phyloP scores from a whole-genome alignment of 306 rosid genomes.

The Dalbergia cultrata region DNA sequence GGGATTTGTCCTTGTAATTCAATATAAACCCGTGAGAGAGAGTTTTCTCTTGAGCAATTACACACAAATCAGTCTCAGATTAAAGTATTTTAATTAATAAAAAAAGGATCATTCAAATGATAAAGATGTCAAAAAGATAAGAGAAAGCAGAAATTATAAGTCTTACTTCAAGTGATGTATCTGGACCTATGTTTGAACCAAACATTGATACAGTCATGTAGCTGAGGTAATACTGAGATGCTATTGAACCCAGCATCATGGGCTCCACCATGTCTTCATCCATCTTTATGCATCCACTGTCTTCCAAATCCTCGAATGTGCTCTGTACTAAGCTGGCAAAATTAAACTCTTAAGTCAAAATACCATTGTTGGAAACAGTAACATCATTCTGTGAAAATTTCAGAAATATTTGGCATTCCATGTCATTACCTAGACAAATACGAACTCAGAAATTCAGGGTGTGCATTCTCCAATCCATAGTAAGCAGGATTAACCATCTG shows the following conservation, averaged over 20 bases:
- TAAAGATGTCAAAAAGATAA: slow-evolving; percentile 1
- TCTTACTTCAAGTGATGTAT: slow-evolving; percentile 93
- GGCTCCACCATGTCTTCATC: slow-evolving; percentile 74
- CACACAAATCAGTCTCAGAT: neutral
- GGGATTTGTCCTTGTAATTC: neutral
- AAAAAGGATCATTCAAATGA: slow-evolving; percentile 28
- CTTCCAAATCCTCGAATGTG: slow-evolving; percentile 96
- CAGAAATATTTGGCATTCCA: slow-evolving; percentile 35
- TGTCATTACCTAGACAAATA: slow-evolving; percentile 82
- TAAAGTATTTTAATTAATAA: neutral
- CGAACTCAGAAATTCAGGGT: slow-evolving; percentile 75
- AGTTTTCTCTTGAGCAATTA: neutral
- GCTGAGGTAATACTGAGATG: slow-evolving; percentile 96
- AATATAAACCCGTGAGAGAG: neutral
- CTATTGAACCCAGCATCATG: slow-evolving; percentile 89
- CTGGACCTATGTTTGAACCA: slow-evolving; percentile 91
- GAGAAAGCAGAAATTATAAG: slow-evolving; percentile 28
- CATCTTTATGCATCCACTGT: slow-evolving; percentile 95
- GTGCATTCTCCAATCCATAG: slow-evolving; percentile 85
- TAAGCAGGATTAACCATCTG: slow-evolving; percentile 98
- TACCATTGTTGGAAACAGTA: slow-evolving; percentile 25
- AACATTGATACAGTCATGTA: slow-evolving; percentile 93
- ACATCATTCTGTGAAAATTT: slow-evolving; percentile 5
- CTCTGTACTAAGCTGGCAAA: slow-evolving; percentile 79
- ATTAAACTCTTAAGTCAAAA: slow-evolving; percentile 40